Conservation (phyloP, 140 eudicot genomes). For the Anethum foeniculum region DNA sequence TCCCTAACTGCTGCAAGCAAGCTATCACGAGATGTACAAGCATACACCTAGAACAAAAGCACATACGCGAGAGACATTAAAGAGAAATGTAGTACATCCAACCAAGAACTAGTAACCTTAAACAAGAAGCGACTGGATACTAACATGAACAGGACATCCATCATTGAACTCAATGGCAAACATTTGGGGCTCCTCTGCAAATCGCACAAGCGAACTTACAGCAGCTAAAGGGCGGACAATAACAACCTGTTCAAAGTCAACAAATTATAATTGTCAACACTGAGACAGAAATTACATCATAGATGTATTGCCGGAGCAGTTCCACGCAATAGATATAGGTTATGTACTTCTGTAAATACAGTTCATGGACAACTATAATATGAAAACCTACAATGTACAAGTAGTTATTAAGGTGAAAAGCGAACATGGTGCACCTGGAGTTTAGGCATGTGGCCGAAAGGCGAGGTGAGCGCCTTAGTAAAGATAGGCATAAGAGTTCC, state of each 20-base stretch:
- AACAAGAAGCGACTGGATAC: constrained; percentile 13
- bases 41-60: constrained; percentile 65
- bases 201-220: constrained; percentile 88
- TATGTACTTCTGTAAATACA: background rate
- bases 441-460: background rate
- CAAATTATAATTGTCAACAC: background rate
- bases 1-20: constrained; percentile 96
- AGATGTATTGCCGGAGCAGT: background rate
- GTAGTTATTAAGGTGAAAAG: background rate
- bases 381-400: background rate
- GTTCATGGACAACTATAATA: background rate
- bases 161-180: constrained; percentile 92
- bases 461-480: background rate
- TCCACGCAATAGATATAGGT: background rate
- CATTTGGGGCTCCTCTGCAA: constrained; percentile 98
- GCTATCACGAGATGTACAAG: constrained; percentile 96
- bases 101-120: background rate
- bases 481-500: background rate
- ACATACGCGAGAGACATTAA: background rate
- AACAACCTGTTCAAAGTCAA: constrained; percentile 64
- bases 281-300: background rate
- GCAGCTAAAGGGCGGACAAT: constrained; percentile 92
- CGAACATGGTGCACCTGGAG: background rate
- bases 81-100: background rate
- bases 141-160: constrained; percentile 95